Base-by-base conservation (phyloP, 768 basidiomycete genomes). In the Pleurotus eryngii region DNA sequence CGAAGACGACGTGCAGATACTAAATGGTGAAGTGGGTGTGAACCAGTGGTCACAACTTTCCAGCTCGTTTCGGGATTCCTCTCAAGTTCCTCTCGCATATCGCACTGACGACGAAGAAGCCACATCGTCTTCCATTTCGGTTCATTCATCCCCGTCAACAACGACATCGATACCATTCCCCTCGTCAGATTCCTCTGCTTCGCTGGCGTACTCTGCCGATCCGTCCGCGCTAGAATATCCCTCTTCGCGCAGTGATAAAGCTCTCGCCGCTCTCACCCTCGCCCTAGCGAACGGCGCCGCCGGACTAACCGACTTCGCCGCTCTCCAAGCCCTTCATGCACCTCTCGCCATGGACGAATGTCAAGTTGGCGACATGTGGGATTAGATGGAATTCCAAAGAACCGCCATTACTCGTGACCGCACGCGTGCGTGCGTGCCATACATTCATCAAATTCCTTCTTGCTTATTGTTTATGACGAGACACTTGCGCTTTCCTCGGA, bases 231-330 rank as follows among this genome's bases (percentile, higher is more conserved):
- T 51, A 42, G 48, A 54, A 65, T 61, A 65, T n/a, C 60, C 72
- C 17, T 68, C 82, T 9, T 77, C 82, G 45, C 75, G 73, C 37
- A 72, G 81, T 17, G 84, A 86, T 61, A 85, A 83, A 63, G 81
- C 81, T 14, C 74, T 86, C 49, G 83, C 83, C 15, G 83, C 82
- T 15, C 74, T 86, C 27, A 75, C 74, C 30, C 68, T 87, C 2
- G 84, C 82, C 15, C 76, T 87, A 71, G 85, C 85, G 11, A 86
- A 80, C 59, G 86, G 85, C 42, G 84, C 84, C 8, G 84, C 81
- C 4, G 77, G 83, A 24, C 65, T 87, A 39, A 76, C 76, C 53
- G 85, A 87, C 63, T 86, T 86, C 56, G 71, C 73, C 54, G 76
- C 79, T 1, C 70, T 82, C 37, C 75, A 73, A 56, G 69, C 71